A percentile compares a stretch with the other conserved stretches of the same genome.
phyloP scores from a whole-genome alignment of 139 green algal species.

The Asterochloris sp. region DNA sequence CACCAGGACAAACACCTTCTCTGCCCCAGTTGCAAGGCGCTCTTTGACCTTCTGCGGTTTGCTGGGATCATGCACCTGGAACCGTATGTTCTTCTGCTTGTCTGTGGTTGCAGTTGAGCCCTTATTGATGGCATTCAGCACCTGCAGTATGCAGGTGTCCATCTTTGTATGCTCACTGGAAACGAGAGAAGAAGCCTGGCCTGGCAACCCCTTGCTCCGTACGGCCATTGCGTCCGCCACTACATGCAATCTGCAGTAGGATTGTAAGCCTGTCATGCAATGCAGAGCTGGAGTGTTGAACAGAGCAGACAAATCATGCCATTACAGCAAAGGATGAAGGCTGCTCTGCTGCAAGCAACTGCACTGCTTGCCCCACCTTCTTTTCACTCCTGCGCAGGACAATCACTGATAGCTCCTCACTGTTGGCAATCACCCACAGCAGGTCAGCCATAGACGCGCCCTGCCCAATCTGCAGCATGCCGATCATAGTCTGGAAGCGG shows the following conservation, averaged over 20 bases:
- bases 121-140: slow-evolving; percentile 67
- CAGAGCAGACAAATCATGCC: too few relatives aligned
- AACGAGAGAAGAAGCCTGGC: too few relatives aligned
- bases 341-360: too few relatives aligned
- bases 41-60: slow-evolving; percentile 58
- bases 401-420: slow-evolving; percentile 51
- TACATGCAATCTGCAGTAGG: too few relatives aligned
- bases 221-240: too few relatives aligned
- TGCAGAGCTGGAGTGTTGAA: too few relatives aligned
- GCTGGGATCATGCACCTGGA: slow-evolving; percentile 47
- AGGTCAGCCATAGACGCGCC: slow-evolving; percentile 53
- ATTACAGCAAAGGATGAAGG: too few relatives aligned
- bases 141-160: too few relatives aligned
- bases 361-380: slow-evolving; percentile 19
- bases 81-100: slow-evolving; percentile 27
- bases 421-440: slow-evolving; percentile 50
- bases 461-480: slow-evolving; percentile 24
- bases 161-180: too few relatives aligned
- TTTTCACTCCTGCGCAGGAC: slow-evolving; percentile 54
- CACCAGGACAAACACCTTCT: slow-evolving; percentile 85
- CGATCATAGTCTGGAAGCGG: slow-evolving; percentile 64
- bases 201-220: too few relatives aligned
- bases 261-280: too few relatives aligned
- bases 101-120: slow-evolving; percentile 2
- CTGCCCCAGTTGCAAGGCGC: slow-evolving; percentile 39